These are phyloP conservation scores for Rhodotorula sp. DNA, from an alignment of 1,284 basidiomycete genomes.

Conservation along the genomic window DNA sequence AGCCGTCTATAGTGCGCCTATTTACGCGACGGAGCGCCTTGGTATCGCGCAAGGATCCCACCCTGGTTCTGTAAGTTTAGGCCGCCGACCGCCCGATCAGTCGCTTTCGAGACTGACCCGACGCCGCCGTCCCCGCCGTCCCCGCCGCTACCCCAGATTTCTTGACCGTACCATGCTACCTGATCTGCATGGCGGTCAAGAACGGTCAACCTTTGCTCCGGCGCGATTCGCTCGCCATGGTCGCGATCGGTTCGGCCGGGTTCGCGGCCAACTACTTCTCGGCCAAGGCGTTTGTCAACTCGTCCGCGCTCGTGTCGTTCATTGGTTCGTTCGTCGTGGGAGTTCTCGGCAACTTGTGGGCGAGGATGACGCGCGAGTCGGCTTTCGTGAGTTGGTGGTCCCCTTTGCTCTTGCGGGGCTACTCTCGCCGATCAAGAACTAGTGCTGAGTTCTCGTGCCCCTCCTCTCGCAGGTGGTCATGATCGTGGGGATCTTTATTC, in stretches of 20 bases:
- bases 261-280: slow-evolving; percentile 67
- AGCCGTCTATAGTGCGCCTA: slow-evolving; percentile 20
- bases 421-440: neutral
- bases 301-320: slow-evolving; percentile 53
- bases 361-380: slow-evolving; percentile 71
- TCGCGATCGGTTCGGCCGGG: slow-evolving; percentile 59
- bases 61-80: slow-evolving; percentile 48
- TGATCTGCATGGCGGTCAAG: slow-evolving; percentile 67
- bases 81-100: neutral
- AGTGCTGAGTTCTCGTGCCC: neutral
- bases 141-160: too few relatives aligned
- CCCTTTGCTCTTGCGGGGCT: neutral
- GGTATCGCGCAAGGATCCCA: slow-evolving; percentile 52
- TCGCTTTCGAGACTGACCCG: neutral
- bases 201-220: slow-evolving; percentile 70
- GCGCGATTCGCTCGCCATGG: slow-evolving; percentile 68
- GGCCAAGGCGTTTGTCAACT: slow-evolving; percentile 63
- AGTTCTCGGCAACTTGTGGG: slow-evolving; percentile 75
- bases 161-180: slow-evolving; percentile 74
- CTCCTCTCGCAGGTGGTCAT: slow-evolving; percentile 54
- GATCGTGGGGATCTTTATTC: slow-evolving; percentile 68
- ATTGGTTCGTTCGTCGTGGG: slow-evolving; percentile 77
- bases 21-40: slow-evolving; percentile 53
- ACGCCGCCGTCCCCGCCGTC: too few relatives aligned
- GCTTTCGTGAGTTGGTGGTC: slow-evolving; percentile 55